Base-by-base conservation (phyloP, 371 early-diverging fungal species). In the Thermomucor indicae-seudaticae region DNA sequence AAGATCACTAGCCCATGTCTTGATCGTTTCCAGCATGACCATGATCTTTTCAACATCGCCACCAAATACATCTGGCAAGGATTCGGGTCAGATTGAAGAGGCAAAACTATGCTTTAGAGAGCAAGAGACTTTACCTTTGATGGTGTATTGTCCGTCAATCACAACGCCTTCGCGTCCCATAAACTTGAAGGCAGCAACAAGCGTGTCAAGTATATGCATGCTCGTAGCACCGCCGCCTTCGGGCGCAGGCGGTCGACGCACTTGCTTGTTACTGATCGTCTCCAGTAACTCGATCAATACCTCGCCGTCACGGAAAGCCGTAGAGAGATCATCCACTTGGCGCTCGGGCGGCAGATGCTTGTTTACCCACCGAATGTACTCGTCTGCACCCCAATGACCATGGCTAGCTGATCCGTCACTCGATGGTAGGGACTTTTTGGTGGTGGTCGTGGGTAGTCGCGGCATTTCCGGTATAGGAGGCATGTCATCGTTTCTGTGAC, bases 121-220 rank as follows among this genome's bases (percentile, higher is more conserved):
- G 12, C 6, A 23, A 4, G 27, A 6, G 1, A 14, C 8, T 17
- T 34, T 48, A 58, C 58, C 58, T 58, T 58, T 58, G 45, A 58
- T 79, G 0, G 79, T 83, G 47, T 68, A 80, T 5, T 58, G 57
- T 0, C 79, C 79, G 44, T 80, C 78, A 0, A 79, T 72, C 38
- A 62, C 65, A 4, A 83, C 67, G 4, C 80, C 80, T 37, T 79
- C 80, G 16, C 75, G 64, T 6, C 78, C 79, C 80, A 83, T 79
- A 43, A 83, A 83, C 50, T 83, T 80, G 60, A 83, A 80, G 1
- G 78, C 83, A 5, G 83, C 76, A 25, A 79, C 69, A 46, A 83
- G 63, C 22, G 75, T 79, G 49, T 83, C 80, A 6, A 83, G 65
- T 77, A 78, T 76, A 43, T 61, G 57, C 42, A 72, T 72, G 41